phyloP scores from a whole-genome alignment of 768 basidiomycete genomes.

The Cyathus striatus region DNA sequence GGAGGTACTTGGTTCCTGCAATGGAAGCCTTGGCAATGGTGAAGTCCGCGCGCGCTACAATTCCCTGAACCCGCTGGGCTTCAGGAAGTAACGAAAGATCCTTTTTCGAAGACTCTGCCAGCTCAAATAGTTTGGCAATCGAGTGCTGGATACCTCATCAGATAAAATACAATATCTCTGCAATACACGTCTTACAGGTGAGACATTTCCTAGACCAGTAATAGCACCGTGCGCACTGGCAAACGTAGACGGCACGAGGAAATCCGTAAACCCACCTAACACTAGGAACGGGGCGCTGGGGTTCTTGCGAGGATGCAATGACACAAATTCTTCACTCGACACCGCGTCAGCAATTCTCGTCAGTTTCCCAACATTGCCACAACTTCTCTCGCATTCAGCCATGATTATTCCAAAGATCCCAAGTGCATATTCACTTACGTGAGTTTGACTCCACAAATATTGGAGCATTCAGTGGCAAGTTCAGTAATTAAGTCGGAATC shows the following conservation, averaged over 20 bases:
- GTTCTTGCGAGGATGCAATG: conserved; percentile 64
- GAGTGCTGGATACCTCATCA: conserved; percentile 43
- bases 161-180: conserved; percentile 3
- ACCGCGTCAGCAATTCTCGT: conserved; percentile 75
- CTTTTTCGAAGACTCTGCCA: conserved; percentile 51
- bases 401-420: conserved; percentile 5
- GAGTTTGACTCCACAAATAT: conserved; percentile 83
- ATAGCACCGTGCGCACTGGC: conserved; percentile 85
- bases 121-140: conserved; percentile 52
- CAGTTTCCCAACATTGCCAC: conserved; percentile 89
- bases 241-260: conserved; percentile 67
- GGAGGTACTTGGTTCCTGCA: conserved; percentile 76
- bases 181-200: conserved; percentile 47
- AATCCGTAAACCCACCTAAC: conserved; percentile 83
- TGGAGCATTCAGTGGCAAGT: conserved; percentile 70
- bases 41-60: conserved; percentile 76
- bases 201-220: conserved; percentile 82
- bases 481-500: conserved; percentile 85
- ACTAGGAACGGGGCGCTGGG: conserved; percentile 71
- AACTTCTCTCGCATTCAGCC: conserved; percentile 36
- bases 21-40: conserved; percentile 75
- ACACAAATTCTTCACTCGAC: conserved; percentile 48
- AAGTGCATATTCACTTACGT: conserved; percentile 48
- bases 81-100: conserved; percentile 57
- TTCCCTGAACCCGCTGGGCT: conserved; percentile 72